Evolutionary conservation across 805 yeast genomes (phyloP).

Genomic region (Zygosaccharomyces bailii): DNA sequence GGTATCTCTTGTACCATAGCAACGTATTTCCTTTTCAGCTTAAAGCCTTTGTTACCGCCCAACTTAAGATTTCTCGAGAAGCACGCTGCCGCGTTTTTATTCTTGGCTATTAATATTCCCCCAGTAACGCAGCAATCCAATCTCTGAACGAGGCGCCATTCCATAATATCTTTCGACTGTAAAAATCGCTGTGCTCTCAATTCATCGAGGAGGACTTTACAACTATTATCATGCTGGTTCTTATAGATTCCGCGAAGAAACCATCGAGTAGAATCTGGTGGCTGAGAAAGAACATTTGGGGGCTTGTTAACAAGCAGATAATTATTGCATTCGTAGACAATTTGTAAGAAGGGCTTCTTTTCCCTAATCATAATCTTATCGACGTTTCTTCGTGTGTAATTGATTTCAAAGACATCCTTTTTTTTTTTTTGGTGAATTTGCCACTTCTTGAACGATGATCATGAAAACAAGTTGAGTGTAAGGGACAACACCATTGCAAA

Average conservation of each 20-base stretch:
- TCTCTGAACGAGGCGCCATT: conserved; percentile 37
- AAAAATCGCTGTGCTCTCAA: conserved; percentile 10
- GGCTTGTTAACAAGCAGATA: conserved; percentile 39
- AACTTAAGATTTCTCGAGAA: conserved; percentile 34
- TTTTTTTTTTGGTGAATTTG: conserved; percentile 3
- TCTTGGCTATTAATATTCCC: conserved; percentile 39
- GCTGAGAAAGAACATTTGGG: conserved; percentile 35
- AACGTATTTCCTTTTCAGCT: conserved; percentile 37
- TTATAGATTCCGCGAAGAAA: not conserved
- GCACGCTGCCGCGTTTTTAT: conserved; percentile 32
- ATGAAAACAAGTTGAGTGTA: not conserved
- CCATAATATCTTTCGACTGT: not conserved
- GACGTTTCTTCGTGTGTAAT: not conserved
- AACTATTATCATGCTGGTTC: conserved; percentile 4
- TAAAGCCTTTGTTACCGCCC: conserved; percentile 39
- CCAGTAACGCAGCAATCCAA: conserved; percentile 42
- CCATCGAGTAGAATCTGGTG: conserved; percentile 24
- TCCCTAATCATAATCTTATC: not conserved
- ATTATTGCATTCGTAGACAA: conserved; percentile 20
- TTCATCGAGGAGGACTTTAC: conserved; percentile 23
- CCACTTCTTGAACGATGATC: not conserved
- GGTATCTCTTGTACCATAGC: conserved; percentile 24
- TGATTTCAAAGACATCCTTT: not conserved
- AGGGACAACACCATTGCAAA: not conserved
- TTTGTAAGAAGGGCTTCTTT: conserved; percentile 8